Percentiles rank a stretch among this genome's conserved stretches.
These are phyloP conservation scores for Solanum tarijense DNA, from an alignment of 257 asterid species.

Conservation along the genomic window DNA sequence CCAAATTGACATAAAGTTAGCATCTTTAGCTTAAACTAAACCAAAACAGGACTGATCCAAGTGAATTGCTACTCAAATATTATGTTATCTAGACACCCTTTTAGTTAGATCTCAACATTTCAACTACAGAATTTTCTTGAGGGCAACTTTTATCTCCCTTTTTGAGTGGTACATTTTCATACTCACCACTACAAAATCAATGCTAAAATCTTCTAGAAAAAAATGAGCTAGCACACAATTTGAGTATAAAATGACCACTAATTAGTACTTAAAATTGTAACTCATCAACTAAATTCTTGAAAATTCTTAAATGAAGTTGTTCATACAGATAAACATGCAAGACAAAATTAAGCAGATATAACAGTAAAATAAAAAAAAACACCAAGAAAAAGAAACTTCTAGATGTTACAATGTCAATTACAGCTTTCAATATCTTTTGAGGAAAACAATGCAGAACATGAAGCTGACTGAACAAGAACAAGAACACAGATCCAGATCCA, in stretches of 20 bases:
- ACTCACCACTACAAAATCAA: not conserved
- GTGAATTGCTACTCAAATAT: not conserved
- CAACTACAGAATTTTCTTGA: not conserved
- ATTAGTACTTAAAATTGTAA: not conserved
- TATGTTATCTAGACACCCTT: not conserved
- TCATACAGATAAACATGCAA: not conserved
- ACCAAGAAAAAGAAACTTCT: not conserved
- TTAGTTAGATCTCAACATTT: conserved; percentile 2
- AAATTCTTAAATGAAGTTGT: not conserved
- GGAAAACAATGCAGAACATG: not conserved
- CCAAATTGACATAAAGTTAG: not conserved
- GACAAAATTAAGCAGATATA: not conserved
- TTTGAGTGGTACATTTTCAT: not conserved
- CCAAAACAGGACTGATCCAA: not conserved
- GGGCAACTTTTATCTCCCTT: not conserved
- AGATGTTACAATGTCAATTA: not conserved
- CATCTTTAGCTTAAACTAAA: not conserved
- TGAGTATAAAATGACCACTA: not conserved
- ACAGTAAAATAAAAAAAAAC: not conserved
- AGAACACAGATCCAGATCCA: not conserved
- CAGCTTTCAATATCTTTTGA: not conserved
- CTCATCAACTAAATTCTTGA: not conserved
- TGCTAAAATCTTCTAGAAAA: not conserved
- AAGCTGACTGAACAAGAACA: not conserved
- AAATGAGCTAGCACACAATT: not conserved